Conservation (phyloP, 2,329 filamentous ascomycete genomes). For the Pyrenochaeta sp. region DNA sequence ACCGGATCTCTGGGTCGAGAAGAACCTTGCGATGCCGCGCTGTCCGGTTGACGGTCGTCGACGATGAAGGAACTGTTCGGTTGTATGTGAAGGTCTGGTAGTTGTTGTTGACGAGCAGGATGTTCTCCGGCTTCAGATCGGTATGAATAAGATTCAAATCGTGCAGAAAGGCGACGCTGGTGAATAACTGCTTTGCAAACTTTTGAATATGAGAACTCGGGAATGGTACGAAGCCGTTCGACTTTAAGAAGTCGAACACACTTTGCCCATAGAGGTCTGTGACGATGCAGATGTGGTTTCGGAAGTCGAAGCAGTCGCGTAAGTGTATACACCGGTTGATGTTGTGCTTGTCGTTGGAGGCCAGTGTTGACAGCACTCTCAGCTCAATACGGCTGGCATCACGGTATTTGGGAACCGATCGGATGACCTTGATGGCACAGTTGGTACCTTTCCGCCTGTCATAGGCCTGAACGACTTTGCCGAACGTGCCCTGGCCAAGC, state of each 20-base stretch:
- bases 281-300: conserved; percentile 92
- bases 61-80: conserved; percentile 71
- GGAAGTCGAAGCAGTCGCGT: conserved; percentile 95
- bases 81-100: conserved; percentile 77
- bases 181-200: conserved; percentile 94
- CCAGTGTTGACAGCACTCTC: conserved; percentile 87
- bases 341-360: conserved; percentile 90
- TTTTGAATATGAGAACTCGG: conserved; percentile 98
- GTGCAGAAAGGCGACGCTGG: conserved; percentile 97
- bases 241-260: conserved; percentile 97
- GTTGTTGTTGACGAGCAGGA: conserved; percentile 69
- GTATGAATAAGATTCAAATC: conserved; percentile 98
- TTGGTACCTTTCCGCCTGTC: conserved; percentile 79
- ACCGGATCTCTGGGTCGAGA: conserved; percentile 70
- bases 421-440: conserved; percentile 97
- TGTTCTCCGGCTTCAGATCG: conserved; percentile 74
- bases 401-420: conserved; percentile 97
- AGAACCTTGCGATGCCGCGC: conserved; percentile 70
- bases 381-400: conserved; percentile 96
- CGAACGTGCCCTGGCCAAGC: conserved; percentile 95
- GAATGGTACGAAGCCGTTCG: conserved; percentile 94
- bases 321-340: conserved; percentile 97
- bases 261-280: conserved; percentile 86
- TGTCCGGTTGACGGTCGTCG: conserved; percentile 64
- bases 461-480: conserved; percentile 93